Conservation (phyloP, 495 filamentous ascomycete species). For the Sporormia fimetaria region DNA sequence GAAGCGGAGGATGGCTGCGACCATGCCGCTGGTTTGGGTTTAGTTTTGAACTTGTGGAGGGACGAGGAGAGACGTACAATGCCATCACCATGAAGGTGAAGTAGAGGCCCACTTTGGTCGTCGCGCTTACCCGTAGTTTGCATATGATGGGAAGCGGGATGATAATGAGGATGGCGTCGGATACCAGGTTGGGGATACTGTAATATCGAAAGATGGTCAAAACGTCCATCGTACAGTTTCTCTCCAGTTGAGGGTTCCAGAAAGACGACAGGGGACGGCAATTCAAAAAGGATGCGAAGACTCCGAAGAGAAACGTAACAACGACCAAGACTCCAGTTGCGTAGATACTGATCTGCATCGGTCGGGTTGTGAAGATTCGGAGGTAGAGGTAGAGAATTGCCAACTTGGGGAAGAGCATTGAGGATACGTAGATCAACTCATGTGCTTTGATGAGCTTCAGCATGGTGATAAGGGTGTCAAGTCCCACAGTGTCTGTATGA, state of each 20-base stretch:
- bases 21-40: constrained; percentile 9
- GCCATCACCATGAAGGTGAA: constrained; percentile 7
- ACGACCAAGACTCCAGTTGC: constrained; percentile 4
- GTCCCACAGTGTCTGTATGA: constrained; percentile 1
- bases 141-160: constrained; percentile 9
- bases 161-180: constrained; percentile 9
- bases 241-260: constrained; percentile 1
- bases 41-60: not conserved
- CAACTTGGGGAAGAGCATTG: constrained; percentile 15
- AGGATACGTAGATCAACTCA: constrained; percentile 11
- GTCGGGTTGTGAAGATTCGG: constrained; percentile 6
- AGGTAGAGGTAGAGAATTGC: constrained; percentile 17
- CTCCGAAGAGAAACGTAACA: constrained; percentile 8
- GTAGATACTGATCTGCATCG: not conserved
- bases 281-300: constrained; percentile 7
- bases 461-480: constrained; percentile 1
- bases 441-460: constrained; percentile 13
- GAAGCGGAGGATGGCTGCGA: constrained; percentile 12
- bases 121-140: constrained; percentile 2
- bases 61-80: not conserved
- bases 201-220: constrained; percentile 14
- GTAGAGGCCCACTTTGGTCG: constrained; percentile 7
- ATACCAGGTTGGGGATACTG: constrained; percentile 15
- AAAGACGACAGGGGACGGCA: constrained; percentile 7
- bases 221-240: constrained; percentile 9